A percentile compares a stretch with the other conserved stretches of the same genome.
These are phyloP conservation scores for Umbelopsis sp. DNA, from an alignment of 371 early-diverging fungal genomes.

Conservation along the genomic window DNA sequence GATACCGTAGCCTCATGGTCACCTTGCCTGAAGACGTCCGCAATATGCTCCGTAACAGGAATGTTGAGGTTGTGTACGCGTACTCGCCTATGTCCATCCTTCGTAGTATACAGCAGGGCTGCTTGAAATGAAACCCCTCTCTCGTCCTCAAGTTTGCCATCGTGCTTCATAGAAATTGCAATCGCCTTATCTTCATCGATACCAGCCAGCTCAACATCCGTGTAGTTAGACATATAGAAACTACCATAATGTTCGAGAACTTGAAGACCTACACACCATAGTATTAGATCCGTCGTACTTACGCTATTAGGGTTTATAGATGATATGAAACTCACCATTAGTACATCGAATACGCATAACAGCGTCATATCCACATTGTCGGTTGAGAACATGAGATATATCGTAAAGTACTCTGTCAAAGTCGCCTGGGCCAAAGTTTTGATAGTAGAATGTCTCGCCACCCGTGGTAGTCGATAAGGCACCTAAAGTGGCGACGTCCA, in stretches of 20 bases:
- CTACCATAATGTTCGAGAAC: slow-evolving; percentile 94
- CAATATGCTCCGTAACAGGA: slow-evolving; percentile 76
- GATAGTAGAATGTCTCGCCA: slow-evolving; percentile 84
- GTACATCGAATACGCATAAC: slow-evolving; percentile 91
- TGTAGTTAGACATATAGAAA: slow-evolving; percentile 90
- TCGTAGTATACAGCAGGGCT: slow-evolving; percentile 92
- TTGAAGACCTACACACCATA: slow-evolving; percentile 63
- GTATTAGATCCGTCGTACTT: neutral
- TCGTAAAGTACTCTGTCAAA: slow-evolving; percentile 75
- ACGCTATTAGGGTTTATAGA: too few relatives aligned
- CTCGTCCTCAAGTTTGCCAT: slow-evolving; percentile 89
- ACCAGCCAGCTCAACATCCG: slow-evolving; percentile 93
- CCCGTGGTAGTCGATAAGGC: slow-evolving; percentile 80
- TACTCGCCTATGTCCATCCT: slow-evolving; percentile 86
- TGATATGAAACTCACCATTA: slow-evolving; percentile 55
- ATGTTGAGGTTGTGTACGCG: slow-evolving; percentile 89
- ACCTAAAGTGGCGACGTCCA: slow-evolving; percentile 88
- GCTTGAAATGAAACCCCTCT: slow-evolving; percentile 85
- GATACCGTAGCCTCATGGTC: slow-evolving; percentile 92
- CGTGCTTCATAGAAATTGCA: slow-evolving; percentile 87
- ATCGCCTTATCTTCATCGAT: slow-evolving; percentile 88
- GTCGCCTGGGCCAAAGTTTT: slow-evolving; percentile 77
- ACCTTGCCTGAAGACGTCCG: slow-evolving; percentile 89
- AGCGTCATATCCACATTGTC: slow-evolving; percentile 89
- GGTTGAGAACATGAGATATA: slow-evolving; percentile 69